Conservation (phyloP, 2,329 filamentous ascomycete species). For the Aspergillus udagawae region DNA sequence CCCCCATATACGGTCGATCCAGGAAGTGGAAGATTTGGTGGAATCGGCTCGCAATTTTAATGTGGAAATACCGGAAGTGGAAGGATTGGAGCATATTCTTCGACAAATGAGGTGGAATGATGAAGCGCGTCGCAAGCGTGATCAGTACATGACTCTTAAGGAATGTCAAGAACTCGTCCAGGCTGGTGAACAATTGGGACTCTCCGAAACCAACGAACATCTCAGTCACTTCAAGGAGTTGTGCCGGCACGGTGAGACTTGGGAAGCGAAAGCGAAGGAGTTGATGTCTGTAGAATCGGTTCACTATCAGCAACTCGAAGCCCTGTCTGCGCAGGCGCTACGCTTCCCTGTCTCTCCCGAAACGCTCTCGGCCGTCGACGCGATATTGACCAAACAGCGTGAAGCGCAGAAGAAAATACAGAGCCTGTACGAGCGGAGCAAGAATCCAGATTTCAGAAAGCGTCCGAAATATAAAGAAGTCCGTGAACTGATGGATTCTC, state of each 20-base stretch:
- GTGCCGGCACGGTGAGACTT: conserved; percentile 70
- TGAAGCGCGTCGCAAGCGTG: conserved; percentile 65
- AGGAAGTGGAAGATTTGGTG: conserved; percentile 84
- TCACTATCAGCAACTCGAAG: conserved; percentile 92
- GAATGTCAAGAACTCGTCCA: conserved; percentile 77
- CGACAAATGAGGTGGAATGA: conserved; percentile 88
- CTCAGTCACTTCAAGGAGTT: conserved; percentile 73
- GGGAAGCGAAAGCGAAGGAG: conserved; percentile 91
- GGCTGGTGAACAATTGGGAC: conserved; percentile 70
- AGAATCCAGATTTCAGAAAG: conserved; percentile 68
- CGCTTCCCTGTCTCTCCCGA: conserved; percentile 76
- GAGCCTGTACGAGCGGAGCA: conserved; percentile 73
- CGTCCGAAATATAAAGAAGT: conserved; percentile 86
- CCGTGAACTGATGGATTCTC: conserved; percentile 79
- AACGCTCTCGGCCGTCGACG: conserved; percentile 77
- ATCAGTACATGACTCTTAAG: conserved; percentile 65
- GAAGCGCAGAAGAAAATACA: conserved; percentile 88
- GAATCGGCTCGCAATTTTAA: conserved; percentile 87
- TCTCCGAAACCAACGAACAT: conserved; percentile 76
- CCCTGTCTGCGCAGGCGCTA: conserved; percentile 77
- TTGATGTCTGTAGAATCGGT: conserved; percentile 87
- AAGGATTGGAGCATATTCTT: conserved; percentile 72
- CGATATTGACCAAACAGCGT: conserved; percentile 90
- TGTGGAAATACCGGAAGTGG: conserved; percentile 84
- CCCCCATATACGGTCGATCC: conserved; percentile 58